Conservation (phyloP, 2,329 filamentous ascomycete genomes). For the Pseudophaeomoniella oleicola region DNA sequence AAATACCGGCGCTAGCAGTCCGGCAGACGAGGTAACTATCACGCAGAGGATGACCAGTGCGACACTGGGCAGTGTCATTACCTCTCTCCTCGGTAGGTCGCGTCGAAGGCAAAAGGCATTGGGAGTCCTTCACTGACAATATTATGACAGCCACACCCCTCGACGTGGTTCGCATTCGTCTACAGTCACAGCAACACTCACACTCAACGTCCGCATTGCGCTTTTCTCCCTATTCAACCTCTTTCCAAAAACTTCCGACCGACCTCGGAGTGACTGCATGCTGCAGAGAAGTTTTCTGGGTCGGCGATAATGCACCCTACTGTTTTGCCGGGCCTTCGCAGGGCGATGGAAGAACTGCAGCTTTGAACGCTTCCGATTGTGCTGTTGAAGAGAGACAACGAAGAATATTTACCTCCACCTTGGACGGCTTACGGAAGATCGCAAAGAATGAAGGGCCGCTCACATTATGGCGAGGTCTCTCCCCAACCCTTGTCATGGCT, state of each 20-base stretch:
- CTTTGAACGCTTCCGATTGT: slow-evolving; percentile 48
- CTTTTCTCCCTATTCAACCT: slow-evolving; percentile 35
- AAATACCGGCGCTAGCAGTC: slow-evolving; percentile 4
- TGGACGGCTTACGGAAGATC: slow-evolving; percentile 88
- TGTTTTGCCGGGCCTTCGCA: slow-evolving; percentile 53
- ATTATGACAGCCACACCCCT: slow-evolving; percentile 64
- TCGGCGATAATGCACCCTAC: slow-evolving; percentile 67
- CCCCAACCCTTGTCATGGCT: slow-evolving; percentile 88
- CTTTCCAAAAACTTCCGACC: slow-evolving; percentile 57
- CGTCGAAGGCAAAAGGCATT: too few species aligned
- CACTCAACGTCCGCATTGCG: slow-evolving; percentile 38
- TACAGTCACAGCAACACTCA: slow-evolving; percentile 63
- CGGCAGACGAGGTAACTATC: slow-evolving; percentile 50
- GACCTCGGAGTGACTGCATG: slow-evolving; percentile 87
- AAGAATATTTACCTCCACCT: slow-evolving; percentile 73
- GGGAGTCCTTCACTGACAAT: slow-evolving; percentile 2
- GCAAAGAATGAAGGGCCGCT: slow-evolving; percentile 77
- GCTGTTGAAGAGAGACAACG: slow-evolving; percentile 77
- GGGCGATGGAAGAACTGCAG: slow-evolving; percentile 23
- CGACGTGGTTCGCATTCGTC: slow-evolving; percentile 86
- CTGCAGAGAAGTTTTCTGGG: slow-evolving; percentile 94
- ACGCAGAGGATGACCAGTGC: slow-evolving; percentile 91
- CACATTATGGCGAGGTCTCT: slow-evolving; percentile 83
- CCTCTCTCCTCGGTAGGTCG: slow-evolving; percentile 65
- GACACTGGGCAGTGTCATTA: slow-evolving; percentile 77